Evolutionary conservation across 140 eudicot genomes (phyloP).

Genomic region (Bidens hawaiensis): DNA sequence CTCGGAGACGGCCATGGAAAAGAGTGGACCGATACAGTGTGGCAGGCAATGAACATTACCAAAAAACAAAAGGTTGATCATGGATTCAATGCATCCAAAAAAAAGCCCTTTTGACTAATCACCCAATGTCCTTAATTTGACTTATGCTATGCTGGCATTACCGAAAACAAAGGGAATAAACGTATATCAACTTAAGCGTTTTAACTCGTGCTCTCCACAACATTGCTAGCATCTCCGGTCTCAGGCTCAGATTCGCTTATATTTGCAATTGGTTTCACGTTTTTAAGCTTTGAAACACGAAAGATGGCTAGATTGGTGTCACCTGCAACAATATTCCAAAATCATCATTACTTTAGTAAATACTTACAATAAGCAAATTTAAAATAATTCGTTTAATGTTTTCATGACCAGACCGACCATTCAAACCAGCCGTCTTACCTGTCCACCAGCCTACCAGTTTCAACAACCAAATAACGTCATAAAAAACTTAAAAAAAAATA

Average conservation of each 20-base stretch:
- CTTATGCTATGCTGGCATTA: not conserved
- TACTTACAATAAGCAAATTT: too few species aligned
- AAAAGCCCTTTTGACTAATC: not conserved
- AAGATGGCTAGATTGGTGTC: constrained; percentile 73
- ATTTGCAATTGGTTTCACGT: constrained; percentile 19
- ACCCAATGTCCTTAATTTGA: not conserved
- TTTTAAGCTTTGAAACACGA: constrained; percentile 53
- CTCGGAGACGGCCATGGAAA: too few species aligned
- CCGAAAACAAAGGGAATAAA: not conserved
- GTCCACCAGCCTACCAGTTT: too few species aligned
- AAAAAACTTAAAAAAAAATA: too few species aligned
- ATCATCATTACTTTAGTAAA: not conserved
- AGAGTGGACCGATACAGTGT: too few species aligned
- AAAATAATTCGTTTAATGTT: too few species aligned
- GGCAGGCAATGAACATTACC: too few species aligned
- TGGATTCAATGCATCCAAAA: not conserved
- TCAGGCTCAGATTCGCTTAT: constrained; percentile 24
- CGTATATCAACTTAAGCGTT: constrained; percentile 6
- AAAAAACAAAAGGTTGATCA: not conserved
- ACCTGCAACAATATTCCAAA: constrained; percentile 33
- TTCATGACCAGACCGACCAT: too few species aligned
- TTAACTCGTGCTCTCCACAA: constrained; percentile 22
- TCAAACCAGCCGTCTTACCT: too few species aligned
- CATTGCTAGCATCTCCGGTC: constrained; percentile 8
- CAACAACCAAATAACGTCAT: too few species aligned